Base-by-base conservation (phyloP, 108 stramenopile species). In the Mediolabrus comicus region DNA sequence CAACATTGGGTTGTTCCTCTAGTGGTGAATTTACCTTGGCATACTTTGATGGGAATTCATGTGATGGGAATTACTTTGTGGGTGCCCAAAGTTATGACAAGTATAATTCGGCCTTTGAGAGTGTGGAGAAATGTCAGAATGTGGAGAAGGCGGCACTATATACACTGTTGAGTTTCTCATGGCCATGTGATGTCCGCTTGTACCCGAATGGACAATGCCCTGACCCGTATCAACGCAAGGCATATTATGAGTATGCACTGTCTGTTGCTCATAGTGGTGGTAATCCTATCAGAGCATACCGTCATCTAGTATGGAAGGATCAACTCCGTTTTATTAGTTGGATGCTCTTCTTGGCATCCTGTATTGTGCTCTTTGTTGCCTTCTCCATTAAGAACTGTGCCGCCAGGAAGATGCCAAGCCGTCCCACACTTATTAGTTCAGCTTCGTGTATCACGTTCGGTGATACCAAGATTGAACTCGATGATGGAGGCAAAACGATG, bases 181-280 rank as follows among this genome's bases (percentile, higher is more conserved):
- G 80, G 70, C 60, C 80, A 17, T 86, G 85, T 59, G 81, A 82
- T 67, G 27, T 81, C 0, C 29, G 63, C 29, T 41, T 75, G 39
- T 86, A 78, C 66, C 82, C 80, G 41, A 58, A 81, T 38, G 65
- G 65, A 36, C 64, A 62, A 36, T 86, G 85, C 53, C 85, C 85
- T 3, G 85, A 86, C 68, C 85, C 85, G 2, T 74, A 74, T 51
- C 74, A 77, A 9, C n/a, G 41, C n/a, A 77, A 79, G 51, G 59
- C 29, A 34, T 38, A 51, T 10, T 78, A 69, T 31, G 60, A 69
- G 27, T 62, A 60, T 28, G 67, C 67, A 3, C 31, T 69, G 59
- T 5, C 10, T 24, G 61, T 41, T 9, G 67, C 67, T 0, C 4
- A 16, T 36, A 5, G 10, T 7, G 65, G 65, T 17, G 65, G 65